Evolutionary conservation across 2,329 filamentous ascomycete species (phyloP).

Genomic region (Blastomyces silverae): DNA sequence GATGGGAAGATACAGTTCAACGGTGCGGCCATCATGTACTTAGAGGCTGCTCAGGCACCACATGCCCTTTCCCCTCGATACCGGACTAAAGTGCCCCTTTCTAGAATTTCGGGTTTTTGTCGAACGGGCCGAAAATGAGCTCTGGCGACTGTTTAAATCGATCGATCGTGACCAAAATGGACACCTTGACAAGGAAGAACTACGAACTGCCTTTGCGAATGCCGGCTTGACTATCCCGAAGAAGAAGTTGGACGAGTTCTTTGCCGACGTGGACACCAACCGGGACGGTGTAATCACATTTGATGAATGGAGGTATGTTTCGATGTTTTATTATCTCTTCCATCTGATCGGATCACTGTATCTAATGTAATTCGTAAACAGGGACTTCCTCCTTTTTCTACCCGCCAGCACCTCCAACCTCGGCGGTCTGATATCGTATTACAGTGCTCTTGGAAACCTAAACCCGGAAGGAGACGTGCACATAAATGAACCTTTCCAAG

Average conservation of each 20-base stretch:
- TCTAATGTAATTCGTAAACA: conserved; percentile 33
- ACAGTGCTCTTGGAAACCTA: conserved; percentile 79
- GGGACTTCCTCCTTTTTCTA: conserved; percentile 89
- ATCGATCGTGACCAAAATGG: conserved; percentile 85
- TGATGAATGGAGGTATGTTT: conserved; percentile 90
- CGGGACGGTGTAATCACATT: conserved; percentile 81
- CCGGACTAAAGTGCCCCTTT: not conserved
- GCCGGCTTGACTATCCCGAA: conserved; percentile 73
- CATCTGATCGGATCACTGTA: not conserved
- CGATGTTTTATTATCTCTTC: not conserved
- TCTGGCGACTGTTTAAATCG: conserved; percentile 71
- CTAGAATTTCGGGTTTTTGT: conserved; percentile 87
- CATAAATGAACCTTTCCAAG: conserved; percentile 84
- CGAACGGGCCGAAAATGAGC: conserved; percentile 74
- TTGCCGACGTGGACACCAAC: conserved; percentile 82
- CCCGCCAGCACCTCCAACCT: conserved; percentile 59
- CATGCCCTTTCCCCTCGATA: conserved; percentile 1
- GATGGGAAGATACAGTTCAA: conserved; percentile 89
- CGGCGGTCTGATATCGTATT: conserved; percentile 80
- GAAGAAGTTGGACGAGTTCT: conserved; percentile 75
- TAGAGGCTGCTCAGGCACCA: conserved; percentile 18
- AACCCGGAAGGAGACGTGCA: conserved; percentile 91
- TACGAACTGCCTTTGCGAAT: conserved; percentile 67
- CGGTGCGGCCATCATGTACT: conserved; percentile 50
- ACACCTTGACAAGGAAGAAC: conserved; percentile 76